Conservation (phyloP, 257 asterid species). For the Perilla frutescens region DNA sequence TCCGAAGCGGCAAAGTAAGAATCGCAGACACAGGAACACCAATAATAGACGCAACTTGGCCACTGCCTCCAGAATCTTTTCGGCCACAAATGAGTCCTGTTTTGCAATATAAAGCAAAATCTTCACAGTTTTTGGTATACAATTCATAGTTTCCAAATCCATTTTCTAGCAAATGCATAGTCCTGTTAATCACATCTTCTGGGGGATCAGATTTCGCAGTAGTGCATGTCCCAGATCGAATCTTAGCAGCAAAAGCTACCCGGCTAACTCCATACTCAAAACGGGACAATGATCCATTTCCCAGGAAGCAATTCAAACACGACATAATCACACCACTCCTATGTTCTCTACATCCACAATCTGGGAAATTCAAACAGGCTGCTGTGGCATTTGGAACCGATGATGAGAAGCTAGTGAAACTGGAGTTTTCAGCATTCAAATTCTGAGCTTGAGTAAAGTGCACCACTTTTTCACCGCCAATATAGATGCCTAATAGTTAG, state of each 20-base stretch:
- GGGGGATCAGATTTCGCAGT: constrained; percentile 37
- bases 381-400: constrained; percentile 11
- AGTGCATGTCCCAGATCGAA: constrained; percentile 42
- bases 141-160: constrained; percentile 38
- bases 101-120: constrained; percentile 42
- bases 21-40: constrained; percentile 35
- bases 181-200: constrained; percentile 34
- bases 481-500: constrained; percentile 35
- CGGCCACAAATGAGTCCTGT: constrained; percentile 26
- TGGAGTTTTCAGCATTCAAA: constrained; percentile 1
- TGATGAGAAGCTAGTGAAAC: constrained; percentile 21
- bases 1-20: constrained; percentile 27
- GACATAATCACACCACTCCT: constrained; percentile 37
- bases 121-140: constrained; percentile 39
- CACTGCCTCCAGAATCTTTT: constrained; percentile 30
- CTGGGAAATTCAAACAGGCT: constrained; percentile 32
- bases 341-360: constrained; percentile 29
- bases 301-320: constrained; percentile 43
- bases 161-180: constrained; percentile 38
- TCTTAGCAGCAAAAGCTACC: constrained; percentile 23
- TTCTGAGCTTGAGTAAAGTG: constrained; percentile 40
- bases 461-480: constrained; percentile 40
- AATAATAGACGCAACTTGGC: constrained; percentile 34
- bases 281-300: constrained; percentile 31
- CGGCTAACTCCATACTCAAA: constrained; percentile 36